A percentile compares a stretch with the other conserved stretches of the same genome.
These are phyloP conservation scores for Phytophthora foliorum DNA, from an alignment of 352 stramenopile genomes.

Conservation along the genomic window DNA sequence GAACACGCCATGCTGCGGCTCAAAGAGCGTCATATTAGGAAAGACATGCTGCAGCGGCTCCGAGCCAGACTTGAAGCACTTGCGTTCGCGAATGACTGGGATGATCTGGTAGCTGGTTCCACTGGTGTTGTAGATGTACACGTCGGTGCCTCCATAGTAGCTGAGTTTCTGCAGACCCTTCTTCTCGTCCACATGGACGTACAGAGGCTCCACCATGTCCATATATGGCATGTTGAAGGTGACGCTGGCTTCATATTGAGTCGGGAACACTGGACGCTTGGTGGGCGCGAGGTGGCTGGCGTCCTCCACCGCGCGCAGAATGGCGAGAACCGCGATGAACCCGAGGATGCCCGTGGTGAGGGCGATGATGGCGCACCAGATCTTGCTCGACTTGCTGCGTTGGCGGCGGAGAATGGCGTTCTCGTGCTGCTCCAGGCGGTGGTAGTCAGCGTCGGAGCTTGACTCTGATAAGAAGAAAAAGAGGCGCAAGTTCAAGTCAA, in stretches of 20 bases:
- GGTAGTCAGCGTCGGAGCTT: conserved; percentile 42
- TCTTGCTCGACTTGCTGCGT: conserved; percentile 71
- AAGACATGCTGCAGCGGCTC: conserved; percentile 86
- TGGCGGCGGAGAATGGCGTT: conserved; percentile 54
- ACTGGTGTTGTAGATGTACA: conserved; percentile 89
- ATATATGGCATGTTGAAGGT: conserved; percentile 93
- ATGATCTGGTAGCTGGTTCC: conserved; percentile 88
- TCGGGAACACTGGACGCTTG: conserved; percentile 75
- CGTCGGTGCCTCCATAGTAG: conserved; percentile 90
- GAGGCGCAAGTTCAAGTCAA: conserved; percentile 23
- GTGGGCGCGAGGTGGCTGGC: conserved; percentile 78
- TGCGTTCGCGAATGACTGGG: conserved; percentile 77
- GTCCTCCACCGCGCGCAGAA: conserved; percentile 85
- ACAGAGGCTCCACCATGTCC: conserved; percentile 88
- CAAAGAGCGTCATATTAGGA: conserved; percentile 86
- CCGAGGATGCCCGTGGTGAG: conserved; percentile 80
- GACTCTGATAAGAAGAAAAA: conserved; percentile 13
- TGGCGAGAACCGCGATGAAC: conserved; percentile 85
- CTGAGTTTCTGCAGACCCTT: conserved; percentile 86
- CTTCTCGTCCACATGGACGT: conserved; percentile 82
- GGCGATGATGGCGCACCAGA: conserved; percentile 88
- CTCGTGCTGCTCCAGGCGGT: conserved; percentile 43
- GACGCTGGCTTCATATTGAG: conserved; percentile 89
- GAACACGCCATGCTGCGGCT: conserved; percentile 85
- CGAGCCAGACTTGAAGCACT: conserved; percentile 72